Evolutionary conservation across 345 rosid species (phyloP), one percentile per base, ranked within the genome.

Genomic region (Eutrema yunnanense): DNA sequence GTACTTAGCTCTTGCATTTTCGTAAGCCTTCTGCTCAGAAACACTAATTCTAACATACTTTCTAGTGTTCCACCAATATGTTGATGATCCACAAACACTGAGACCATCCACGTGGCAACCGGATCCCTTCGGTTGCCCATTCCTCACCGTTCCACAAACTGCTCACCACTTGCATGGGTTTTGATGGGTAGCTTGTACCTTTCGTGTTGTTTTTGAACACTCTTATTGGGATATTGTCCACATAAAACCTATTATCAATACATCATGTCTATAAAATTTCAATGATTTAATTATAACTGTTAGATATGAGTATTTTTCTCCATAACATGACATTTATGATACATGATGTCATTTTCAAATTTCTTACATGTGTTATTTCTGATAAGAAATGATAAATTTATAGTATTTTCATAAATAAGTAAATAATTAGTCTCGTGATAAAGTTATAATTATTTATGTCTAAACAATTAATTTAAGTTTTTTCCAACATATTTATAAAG

Each of bases 141-240:
- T n/a, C n/a, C n/a, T 81, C 82, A n/a, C 88, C 92, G 16, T 90
- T 62, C 89, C 89, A 90, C 67, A 87, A 44, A 72, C 91, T 90
- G 38, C 69, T 88, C 54, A 70, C 75, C 37, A 86, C 6, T 37
- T 79, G 77, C 92, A 86, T 86, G 8, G 86, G 74, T 33, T 74
- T 62, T 29, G 38, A 7, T 29, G 66, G 66, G 12, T 62, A 43
- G 27, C 4, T 43, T 5, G 7, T 43, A 51, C 83, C 87, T 0
- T 27, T 40, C 38, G 40, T 37, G 13, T 72, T 78, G 84, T 87
- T 89, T 76, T 82, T 79, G 82, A 76, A 84, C 63, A 87, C 88
- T 52, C 91, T 81, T 43, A 84, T 84, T 34, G 96, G 91, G 32
- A 68, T 63, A 2, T 73, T 44, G 9, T 90, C 92, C 78, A 85